These are phyloP conservation scores for Suillus decipiens DNA, from an alignment of 768 basidiomycete species.

Conservation along the genomic window DNA sequence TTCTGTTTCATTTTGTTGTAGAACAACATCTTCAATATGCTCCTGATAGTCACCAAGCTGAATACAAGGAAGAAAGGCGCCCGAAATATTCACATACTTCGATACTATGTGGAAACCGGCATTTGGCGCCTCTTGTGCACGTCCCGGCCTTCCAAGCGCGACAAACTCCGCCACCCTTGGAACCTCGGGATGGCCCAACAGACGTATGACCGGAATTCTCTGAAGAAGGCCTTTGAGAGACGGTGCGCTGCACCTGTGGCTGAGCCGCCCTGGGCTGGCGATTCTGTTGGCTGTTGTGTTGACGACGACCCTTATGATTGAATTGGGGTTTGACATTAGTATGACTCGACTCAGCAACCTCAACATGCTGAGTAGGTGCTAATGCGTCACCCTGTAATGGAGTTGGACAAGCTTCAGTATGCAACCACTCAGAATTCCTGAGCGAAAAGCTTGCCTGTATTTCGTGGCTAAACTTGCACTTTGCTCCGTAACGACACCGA, in stretches of 20 bases:
- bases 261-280: neutral
- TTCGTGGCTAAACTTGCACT: conserved; percentile 28
- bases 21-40: neutral
- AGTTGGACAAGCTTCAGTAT: neutral
- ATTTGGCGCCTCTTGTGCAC: conserved; percentile 38
- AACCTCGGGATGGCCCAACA: conserved; percentile 11
- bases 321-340: neutral
- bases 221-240: neutral
- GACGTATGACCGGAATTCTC: conserved; percentile 12
- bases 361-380: neutral
- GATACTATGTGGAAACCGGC: conserved; percentile 36
- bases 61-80: neutral
- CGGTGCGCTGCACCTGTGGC: neutral
- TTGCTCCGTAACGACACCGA: conserved; percentile 27
- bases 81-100: conserved; percentile 26
- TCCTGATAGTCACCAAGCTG: neutral
- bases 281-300: neutral
- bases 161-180: conserved; percentile 27
- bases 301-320: neutral
- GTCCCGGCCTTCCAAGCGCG: conserved; percentile 39
- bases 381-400: conserved; percentile 7
- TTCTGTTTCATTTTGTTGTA: neutral
- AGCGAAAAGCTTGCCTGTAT: conserved; percentile 12
- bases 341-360: too few species aligned
- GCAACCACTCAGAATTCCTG: neutral